Evolutionary conservation across 768 basidiomycete genomes (phyloP).

Genomic region (Amanita polypyramis): DNA sequence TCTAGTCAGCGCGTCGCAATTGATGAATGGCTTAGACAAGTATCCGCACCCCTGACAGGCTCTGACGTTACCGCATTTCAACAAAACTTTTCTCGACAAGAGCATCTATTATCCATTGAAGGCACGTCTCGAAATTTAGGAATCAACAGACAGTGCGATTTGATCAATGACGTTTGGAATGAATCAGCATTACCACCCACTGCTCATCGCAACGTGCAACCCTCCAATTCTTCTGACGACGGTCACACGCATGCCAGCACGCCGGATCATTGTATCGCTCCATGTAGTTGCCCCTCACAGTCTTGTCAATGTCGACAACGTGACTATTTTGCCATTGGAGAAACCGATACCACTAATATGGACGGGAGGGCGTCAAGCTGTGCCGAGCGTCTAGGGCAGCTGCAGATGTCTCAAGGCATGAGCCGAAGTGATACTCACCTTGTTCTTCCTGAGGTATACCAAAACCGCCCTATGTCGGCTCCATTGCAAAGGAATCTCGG

Average conservation of each 20-base stretch:
- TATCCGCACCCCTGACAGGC: conserved; percentile 18
- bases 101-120: neutral
- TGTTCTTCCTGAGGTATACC: conserved; percentile 4
- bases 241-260: conserved; percentile 4
- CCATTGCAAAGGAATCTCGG: conserved; percentile 2
- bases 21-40: conserved; percentile 56
- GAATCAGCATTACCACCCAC: neutral
- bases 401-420: conserved; percentile 7
- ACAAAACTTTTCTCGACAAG: neutral
- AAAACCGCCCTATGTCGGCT: conserved; percentile 2
- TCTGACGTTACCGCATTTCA: neutral
- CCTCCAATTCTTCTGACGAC: conserved; percentile 4
- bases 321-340: neutral
- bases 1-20: conserved; percentile 33
- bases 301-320: neutral
- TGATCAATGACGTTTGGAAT: neutral
- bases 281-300: neutral
- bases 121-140: neutral
- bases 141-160: neutral
- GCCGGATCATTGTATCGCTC: conserved; percentile 2
- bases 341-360: neutral
- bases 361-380: neutral
- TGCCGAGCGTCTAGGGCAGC: neutral
- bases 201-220: neutral
- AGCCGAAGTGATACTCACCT: conserved; percentile 8